A percentile compares a stretch with the other conserved stretches of the same genome.
Evolutionary conservation across 2,329 filamentous ascomycete species (phyloP).

Genomic region (Botrytis galanthina): DNA sequence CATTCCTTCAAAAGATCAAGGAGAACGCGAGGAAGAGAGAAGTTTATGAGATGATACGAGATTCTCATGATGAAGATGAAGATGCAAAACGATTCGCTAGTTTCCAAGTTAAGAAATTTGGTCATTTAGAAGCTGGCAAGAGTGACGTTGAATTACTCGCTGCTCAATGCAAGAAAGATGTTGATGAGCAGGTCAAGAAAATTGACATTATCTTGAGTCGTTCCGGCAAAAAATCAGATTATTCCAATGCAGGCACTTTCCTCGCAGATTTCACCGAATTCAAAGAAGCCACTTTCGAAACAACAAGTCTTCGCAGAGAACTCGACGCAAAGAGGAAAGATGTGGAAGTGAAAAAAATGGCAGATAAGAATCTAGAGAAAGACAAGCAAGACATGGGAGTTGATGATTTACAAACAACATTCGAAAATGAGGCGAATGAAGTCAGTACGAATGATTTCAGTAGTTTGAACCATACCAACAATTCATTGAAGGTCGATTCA

Average conservation of each 20-base stretch:
- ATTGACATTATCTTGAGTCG: constrained; percentile 6
- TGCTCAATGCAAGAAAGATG: constrained; percentile 21
- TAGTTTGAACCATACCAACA: background rate
- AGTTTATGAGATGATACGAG: constrained; percentile 19
- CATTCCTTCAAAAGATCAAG: constrained; percentile 32
- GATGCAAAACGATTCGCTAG: constrained; percentile 19
- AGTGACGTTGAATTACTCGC: constrained; percentile 20
- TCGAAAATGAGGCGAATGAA: background rate
- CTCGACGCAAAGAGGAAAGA: constrained; percentile 13
- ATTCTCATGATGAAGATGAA: constrained; percentile 21
- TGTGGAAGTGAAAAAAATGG: constrained; percentile 4
- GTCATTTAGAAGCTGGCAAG: constrained; percentile 15
- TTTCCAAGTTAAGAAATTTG: constrained; percentile 23
- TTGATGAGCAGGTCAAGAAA: constrained; percentile 20
- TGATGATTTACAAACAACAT: background rate
- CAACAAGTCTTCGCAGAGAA: background rate
- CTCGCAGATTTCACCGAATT: constrained; percentile 20
- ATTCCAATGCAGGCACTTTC: constrained; percentile 1
- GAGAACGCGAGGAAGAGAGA: constrained; percentile 21
- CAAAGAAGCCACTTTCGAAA: constrained; percentile 12
- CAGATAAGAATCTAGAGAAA: constrained; percentile 6
- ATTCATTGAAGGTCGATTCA: background rate
- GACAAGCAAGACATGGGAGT: constrained; percentile 7
- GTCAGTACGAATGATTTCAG: background rate
- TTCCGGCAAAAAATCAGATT: background rate